Percentiles rank a stretch among this genome's conserved stretches.
These are phyloP conservation scores for Trichothecium roseum DNA, from an alignment of 2,329 filamentous ascomycete genomes.

Conservation along the genomic window DNA sequence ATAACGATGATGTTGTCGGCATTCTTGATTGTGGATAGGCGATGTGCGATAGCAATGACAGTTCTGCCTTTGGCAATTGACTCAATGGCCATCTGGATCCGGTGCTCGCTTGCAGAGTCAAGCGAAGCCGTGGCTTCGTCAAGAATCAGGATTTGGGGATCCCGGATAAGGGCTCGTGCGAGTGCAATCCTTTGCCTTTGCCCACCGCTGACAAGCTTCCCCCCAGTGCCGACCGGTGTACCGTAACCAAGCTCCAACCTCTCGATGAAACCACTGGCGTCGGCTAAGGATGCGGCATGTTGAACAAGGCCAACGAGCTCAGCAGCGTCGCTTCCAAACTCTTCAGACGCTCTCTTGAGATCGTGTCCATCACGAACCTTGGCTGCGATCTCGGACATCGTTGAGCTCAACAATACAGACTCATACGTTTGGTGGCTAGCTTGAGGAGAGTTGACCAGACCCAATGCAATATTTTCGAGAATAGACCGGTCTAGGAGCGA, in stretches of 20 bases:
- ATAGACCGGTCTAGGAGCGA: slow-evolving; percentile 34
- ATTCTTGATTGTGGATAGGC: slow-evolving; percentile 49
- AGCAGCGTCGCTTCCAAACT: slow-evolving; percentile 29
- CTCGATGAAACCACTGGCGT: slow-evolving; percentile 46
- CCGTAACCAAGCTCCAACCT: slow-evolving; percentile 42
- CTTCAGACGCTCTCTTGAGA: slow-evolving; percentile 30
- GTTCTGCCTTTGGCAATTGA: slow-evolving; percentile 42
- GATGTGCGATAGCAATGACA: slow-evolving; percentile 56
- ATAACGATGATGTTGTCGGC: slow-evolving; percentile 61
- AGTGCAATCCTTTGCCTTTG: slow-evolving; percentile 51
- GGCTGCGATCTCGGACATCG: slow-evolving; percentile 39
- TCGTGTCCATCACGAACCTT: slow-evolving; percentile 40
- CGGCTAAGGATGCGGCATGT: slow-evolving; percentile 44
- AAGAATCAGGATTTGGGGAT: slow-evolving; percentile 47
- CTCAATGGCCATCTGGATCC: slow-evolving; percentile 40
- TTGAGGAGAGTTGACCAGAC: slow-evolving; percentile 31
- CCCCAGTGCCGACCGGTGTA: slow-evolving; percentile 41
- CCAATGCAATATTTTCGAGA: slow-evolving; percentile 40
- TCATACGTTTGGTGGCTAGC: slow-evolving; percentile 30
- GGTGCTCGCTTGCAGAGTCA: slow-evolving; percentile 45
- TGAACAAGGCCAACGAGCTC: slow-evolving; percentile 42
- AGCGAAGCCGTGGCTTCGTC: slow-evolving; percentile 54
- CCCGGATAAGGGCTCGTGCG: slow-evolving; percentile 44
- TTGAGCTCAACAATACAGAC: slow-evolving; percentile 33
- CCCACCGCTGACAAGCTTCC: slow-evolving; percentile 46